These are phyloP conservation scores for Synchytrium microbalum DNA, from an alignment of 371 early-diverging fungal genomes.

Conservation along the genomic window DNA sequence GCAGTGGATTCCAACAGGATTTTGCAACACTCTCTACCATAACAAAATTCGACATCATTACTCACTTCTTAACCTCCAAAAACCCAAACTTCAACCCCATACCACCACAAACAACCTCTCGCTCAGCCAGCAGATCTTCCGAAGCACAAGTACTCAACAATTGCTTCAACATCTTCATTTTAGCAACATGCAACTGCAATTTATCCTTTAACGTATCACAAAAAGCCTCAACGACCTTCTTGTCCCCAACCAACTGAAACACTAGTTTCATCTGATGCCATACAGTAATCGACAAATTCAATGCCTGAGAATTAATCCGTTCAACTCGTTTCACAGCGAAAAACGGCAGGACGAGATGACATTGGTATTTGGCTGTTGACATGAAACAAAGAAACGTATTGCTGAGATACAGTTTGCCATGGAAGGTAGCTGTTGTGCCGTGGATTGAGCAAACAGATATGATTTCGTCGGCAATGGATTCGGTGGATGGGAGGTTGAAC, in stretches of 20 bases:
- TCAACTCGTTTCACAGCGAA: conserved; percentile 87
- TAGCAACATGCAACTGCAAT: conserved; percentile 50
- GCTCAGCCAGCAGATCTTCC: conserved; percentile 58
- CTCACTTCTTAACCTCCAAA: conserved; percentile 59
- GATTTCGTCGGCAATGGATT: conserved; percentile 53
- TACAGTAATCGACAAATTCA: conserved; percentile 37
- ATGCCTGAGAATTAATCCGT: conserved; percentile 44
- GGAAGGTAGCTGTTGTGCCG: conserved; percentile 26
- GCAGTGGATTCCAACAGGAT: too few species aligned
- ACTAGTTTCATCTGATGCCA: conserved; percentile 39
- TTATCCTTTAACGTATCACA: conserved; percentile 45
- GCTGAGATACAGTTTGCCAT: conserved; percentile 70
- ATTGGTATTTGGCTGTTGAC: conserved; percentile 48
- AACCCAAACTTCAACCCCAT: conserved; percentile 80
- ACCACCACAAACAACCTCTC: conserved; percentile 54
- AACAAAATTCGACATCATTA: too few species aligned
- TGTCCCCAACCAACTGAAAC: conserved; percentile 35
- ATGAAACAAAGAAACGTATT: conserved; percentile 76
- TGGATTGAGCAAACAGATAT: conserved; percentile 33
- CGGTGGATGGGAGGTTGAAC: conserved; percentile 62
- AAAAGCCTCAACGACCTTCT: conserved; percentile 42
- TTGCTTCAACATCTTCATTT: conserved; percentile 71
- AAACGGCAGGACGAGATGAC: conserved; percentile 72
- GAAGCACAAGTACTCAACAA: conserved; percentile 73
- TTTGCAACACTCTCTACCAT: too few species aligned